Base-by-base conservation (phyloP, 164 flowering plant species). In the Kingdonia uniflora region DNA sequence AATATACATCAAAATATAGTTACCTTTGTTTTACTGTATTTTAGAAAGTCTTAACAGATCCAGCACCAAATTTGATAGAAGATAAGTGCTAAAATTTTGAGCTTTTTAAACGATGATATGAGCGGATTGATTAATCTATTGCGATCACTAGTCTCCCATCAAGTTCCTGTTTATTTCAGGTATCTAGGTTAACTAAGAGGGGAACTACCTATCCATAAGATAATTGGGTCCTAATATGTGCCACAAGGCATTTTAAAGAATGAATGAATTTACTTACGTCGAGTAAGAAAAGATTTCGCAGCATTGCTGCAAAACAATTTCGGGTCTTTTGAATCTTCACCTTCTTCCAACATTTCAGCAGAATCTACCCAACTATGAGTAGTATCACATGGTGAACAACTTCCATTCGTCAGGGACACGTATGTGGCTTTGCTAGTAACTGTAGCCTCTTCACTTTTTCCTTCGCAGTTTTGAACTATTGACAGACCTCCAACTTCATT, bases 221-320 rank as follows among this genome's bases (percentile, higher is more conserved):
- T 29, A 29, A 29, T 4, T 8, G 35, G 35, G 4, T 29, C 35
- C 35, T 8, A 4, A 29, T 29, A 29, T 4, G 6, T 29, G 4
- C 6, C 8, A 29, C 20, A 2, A 19, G 21, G 22, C 19, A 49
- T 42, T 16, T 42, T 26, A 14, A 41, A 33, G 33, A 24, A 11
- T 16, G 21, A 42, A 22, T 19, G 21, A 10, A 56, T 65, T 14
- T 52, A 37, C 87, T 65, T 79, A 89, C 97, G 75, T 63, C 76
- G 66, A 12, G 71, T 58, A 41, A 85, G 89, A 64, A 88, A 88
- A 35, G 73, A 82, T 70, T 71, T 65, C 33, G 82, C 95, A 43
- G 62, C 72, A 16, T 26, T 48, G 39, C 64, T 68, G 33, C 74
- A 68, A 59, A 80, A 79, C 20, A 33, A 39, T 48, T 14, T 55